Conservation (phyloP, 2,329 filamentous ascomycete genomes). For the Seiridium unicorne region DNA sequence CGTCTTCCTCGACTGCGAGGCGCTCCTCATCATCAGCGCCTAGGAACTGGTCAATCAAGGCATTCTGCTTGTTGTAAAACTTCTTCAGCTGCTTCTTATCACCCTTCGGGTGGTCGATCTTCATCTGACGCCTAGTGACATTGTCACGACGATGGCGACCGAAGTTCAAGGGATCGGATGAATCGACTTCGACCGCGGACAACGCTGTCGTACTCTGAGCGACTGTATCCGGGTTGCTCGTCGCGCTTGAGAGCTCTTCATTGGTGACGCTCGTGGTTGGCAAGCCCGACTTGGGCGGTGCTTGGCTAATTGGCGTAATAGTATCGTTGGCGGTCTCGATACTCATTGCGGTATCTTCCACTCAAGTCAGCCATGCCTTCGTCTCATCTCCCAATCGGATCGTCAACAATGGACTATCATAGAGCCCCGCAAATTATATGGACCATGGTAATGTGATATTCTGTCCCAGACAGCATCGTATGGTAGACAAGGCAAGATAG, state of each 20-base stretch:
- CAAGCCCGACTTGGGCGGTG: not conserved
- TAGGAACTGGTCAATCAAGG: conserved; percentile 51
- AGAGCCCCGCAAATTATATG: no score
- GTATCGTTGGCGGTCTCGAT: not conserved
- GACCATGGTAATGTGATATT: not conserved
- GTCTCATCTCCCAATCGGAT: no score
- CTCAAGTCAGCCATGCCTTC: not conserved
- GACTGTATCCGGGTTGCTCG: conserved; percentile 9
- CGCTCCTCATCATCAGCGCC: conserved; percentile 55
- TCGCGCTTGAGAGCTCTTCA: conserved; percentile 8
- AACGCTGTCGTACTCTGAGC: conserved; percentile 9
- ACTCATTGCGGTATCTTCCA: not conserved
- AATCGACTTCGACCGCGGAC: conserved; percentile 15
- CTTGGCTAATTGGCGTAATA: conserved; percentile 1
- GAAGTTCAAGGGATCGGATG: conserved; percentile 35
- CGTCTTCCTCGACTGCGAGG: conserved; percentile 46
- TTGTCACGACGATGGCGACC: conserved; percentile 38
- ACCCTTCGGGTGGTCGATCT: conserved; percentile 43
- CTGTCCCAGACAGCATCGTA: not conserved
- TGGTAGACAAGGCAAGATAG: not conserved
- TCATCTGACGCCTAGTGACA: conserved; percentile 43
- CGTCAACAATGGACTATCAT: no score
- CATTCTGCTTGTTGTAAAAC: conserved; percentile 47
- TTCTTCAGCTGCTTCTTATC: conserved; percentile 42
- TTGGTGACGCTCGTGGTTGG: conserved; percentile 7